Conservation (phyloP, 495 filamentous ascomycete genomes). For the Xylaria longipes region DNA sequence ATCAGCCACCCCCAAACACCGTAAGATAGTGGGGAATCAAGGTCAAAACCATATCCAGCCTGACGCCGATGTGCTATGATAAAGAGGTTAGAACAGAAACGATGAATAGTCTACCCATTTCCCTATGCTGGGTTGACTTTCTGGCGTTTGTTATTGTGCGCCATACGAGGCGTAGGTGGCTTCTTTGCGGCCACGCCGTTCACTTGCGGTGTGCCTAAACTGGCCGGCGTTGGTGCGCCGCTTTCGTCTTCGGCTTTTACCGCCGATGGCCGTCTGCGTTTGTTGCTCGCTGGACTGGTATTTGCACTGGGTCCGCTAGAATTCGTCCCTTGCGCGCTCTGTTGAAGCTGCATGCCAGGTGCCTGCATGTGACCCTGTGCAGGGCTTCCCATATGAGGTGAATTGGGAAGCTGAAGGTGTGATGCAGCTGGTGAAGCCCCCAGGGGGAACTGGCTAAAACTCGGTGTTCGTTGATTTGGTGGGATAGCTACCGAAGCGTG, state of each 20-base stretch:
- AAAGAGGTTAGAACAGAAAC: conserved; percentile 6
- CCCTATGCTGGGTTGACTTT: conserved; percentile 47
- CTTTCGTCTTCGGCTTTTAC: conserved; percentile 79
- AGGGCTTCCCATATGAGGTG: conserved; percentile 65
- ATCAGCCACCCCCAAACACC: conserved; percentile 22
- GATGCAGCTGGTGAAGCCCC: conserved; percentile 61
- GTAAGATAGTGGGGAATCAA: conserved; percentile 16
- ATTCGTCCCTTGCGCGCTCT: conserved; percentile 72
- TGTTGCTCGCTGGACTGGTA: conserved; percentile 81
- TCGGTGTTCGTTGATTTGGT: conserved; percentile 52
- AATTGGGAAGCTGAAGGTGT: conserved; percentile 64
- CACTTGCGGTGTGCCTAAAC: conserved; percentile 49
- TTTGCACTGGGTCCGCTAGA: conserved; percentile 80
- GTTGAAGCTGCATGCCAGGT: conserved; percentile 73
- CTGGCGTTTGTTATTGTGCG: conserved; percentile 43
- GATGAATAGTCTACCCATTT: neutral
- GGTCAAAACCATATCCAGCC: conserved; percentile 23
- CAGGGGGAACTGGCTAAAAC: conserved; percentile 58
- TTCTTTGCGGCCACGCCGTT: conserved; percentile 52
- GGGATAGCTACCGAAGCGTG: conserved; percentile 43
- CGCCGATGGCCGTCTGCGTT: conserved; percentile 75
- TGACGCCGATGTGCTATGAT: conserved; percentile 31
- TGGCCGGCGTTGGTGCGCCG: conserved; percentile 50
- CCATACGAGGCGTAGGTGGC: conserved; percentile 54
- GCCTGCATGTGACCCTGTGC: conserved; percentile 65